These are phyloP conservation scores for Penicillium freii DNA, from an alignment of 2,329 filamentous ascomycete species.

Conservation along the genomic window DNA sequence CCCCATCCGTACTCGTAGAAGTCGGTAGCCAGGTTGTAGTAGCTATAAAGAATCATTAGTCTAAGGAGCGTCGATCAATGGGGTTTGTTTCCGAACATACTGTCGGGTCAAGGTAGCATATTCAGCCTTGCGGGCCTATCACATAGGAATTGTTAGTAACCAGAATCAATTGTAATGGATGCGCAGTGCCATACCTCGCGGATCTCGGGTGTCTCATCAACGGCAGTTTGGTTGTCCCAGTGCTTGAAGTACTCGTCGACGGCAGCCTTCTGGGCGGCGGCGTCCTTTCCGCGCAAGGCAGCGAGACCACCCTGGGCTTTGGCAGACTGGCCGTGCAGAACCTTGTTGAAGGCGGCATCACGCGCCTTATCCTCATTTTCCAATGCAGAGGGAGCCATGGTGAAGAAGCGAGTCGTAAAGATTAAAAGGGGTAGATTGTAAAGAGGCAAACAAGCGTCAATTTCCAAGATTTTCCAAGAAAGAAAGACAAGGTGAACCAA, in stretches of 20 bases:
- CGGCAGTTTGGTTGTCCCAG: conserved; percentile 80
- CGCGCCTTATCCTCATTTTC: conserved; percentile 80
- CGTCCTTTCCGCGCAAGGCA: conserved; percentile 83
- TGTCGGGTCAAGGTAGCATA: conserved; percentile 93
- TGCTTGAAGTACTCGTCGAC: conserved; percentile 95
- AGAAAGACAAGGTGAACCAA: conserved; percentile 3
- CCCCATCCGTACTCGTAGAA: conserved; percentile 97
- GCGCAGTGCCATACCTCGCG: conserved; percentile 61
- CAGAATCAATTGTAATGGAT: not conserved
- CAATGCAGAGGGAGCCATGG: conserved; percentile 59
- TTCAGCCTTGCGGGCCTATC: conserved; percentile 73
- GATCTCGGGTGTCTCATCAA: conserved; percentile 76
- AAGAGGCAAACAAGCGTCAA: conserved; percentile 14
- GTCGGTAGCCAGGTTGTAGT: conserved; percentile 97
- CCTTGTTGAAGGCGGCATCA: conserved; percentile 89
- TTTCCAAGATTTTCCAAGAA: not conserved
- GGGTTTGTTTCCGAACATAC: conserved; percentile 53
- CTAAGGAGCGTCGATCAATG: not conserved
- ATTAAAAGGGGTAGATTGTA: conserved; percentile 23
- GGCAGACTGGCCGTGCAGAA: conserved; percentile 74
- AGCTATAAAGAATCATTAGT: conserved; percentile 51
- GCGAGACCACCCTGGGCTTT: conserved; percentile 69
- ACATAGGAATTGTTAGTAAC: conserved; percentile 13
- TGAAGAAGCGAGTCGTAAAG: conserved; percentile 20
- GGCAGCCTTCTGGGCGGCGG: conserved; percentile 72